phyloP scores from a whole-genome alignment of 495 filamentous ascomycete genomes.

The Aspergillus heteromorphus region DNA sequence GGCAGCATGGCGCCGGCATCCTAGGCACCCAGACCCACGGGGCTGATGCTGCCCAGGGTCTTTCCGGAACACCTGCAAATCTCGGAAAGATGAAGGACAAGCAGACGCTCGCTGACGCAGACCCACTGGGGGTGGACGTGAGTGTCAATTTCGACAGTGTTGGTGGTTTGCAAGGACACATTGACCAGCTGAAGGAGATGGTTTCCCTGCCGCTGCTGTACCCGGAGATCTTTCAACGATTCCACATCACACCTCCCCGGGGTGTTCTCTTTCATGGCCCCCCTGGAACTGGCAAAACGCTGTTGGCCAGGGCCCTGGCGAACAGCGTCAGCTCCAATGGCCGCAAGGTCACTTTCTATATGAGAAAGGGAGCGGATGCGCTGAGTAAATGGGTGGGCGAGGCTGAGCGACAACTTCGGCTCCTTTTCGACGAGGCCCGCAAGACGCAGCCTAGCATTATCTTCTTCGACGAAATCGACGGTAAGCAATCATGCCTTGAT shows the following conservation, averaged over 20 bases:
- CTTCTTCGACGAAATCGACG: slow-evolving; percentile 99
- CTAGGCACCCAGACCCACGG: slow-evolving; percentile 59
- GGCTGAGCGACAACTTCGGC: slow-evolving; percentile 85
- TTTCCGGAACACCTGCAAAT: slow-evolving; percentile 69
- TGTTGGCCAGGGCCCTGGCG: slow-evolving; percentile 85
- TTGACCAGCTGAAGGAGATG: slow-evolving; percentile 97
- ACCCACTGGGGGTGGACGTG: slow-evolving; percentile 87
- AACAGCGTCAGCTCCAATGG: slow-evolving; percentile 74
- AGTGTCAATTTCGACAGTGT: slow-evolving; percentile 89
- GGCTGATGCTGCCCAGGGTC: slow-evolving; percentile 56
- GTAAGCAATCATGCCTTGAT: slow-evolving; percentile 30
- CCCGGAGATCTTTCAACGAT: slow-evolving; percentile 87
- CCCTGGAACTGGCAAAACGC: slow-evolving; percentile 94
- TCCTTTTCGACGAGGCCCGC: slow-evolving; percentile 92
- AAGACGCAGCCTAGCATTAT: slow-evolving; percentile 97
- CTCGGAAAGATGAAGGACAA: slow-evolving; percentile 86
- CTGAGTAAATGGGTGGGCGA: slow-evolving; percentile 99
- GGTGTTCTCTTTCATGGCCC: slow-evolving; percentile 96
- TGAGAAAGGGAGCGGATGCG: slow-evolving; percentile 96
- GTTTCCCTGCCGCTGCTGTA: slow-evolving; percentile 89
- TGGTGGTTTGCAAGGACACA: slow-evolving; percentile 84
- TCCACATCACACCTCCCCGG: slow-evolving; percentile 87
- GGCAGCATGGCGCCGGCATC: slow-evolving; percentile 40
- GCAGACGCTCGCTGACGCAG: slow-evolving; percentile 78
- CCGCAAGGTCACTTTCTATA: slow-evolving; percentile 95